Evolutionary conservation across 352 stramenopile genomes (phyloP), one percentile per base, ranked within the genome.

Genomic region (Pythium dissimile): DNA sequence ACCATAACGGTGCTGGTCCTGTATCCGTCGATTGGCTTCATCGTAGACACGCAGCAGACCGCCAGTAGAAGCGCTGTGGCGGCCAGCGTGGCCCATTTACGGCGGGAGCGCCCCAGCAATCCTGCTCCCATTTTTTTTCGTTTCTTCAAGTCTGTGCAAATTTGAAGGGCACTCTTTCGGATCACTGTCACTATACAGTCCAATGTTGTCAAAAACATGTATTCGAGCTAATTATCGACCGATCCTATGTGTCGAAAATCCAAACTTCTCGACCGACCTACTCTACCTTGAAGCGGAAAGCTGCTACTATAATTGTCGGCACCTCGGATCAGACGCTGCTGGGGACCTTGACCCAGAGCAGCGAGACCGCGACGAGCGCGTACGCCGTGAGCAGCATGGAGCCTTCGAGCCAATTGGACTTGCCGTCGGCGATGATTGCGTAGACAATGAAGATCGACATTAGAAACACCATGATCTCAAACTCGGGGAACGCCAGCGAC

Each of bases 371-470:
- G 16, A 97, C 88, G 26, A 97, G 84, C 52, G 86, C 71, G 68
- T 97, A 97, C 16, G 88, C 87, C 13, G 88, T 97, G 51, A 97
- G 80, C 43, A 97, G 74, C 81, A 96, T 94, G 38, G 86, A 94
- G 26, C 89, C 89, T 55, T 96, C 80, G 27, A 97, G 86, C 90
- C 90, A 97, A 57, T 97, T 97, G 59, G 81, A 95, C 54, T 90
- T 95, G 59, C 90, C 89, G 52, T 96, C 86, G 18, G 86, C 87
- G 54, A 96, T 91, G 66, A 93, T 92, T 16, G 79, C 89, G 57
- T 96, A 96, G 3, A 98, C 95, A 50, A 98, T 98, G 54, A 99
- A 81, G 53, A 98, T 94, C 21, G 89, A 92, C 66, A 98, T 89
- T 59, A 98, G 78, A 67, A 98, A 98, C 23, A 98, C 79, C 60